Percentiles rank a stretch among this genome's conserved stretches.
These are phyloP conservation scores for Suillus ampliporus DNA, from an alignment of 768 basidiomycete genomes.

Conservation along the genomic window DNA sequence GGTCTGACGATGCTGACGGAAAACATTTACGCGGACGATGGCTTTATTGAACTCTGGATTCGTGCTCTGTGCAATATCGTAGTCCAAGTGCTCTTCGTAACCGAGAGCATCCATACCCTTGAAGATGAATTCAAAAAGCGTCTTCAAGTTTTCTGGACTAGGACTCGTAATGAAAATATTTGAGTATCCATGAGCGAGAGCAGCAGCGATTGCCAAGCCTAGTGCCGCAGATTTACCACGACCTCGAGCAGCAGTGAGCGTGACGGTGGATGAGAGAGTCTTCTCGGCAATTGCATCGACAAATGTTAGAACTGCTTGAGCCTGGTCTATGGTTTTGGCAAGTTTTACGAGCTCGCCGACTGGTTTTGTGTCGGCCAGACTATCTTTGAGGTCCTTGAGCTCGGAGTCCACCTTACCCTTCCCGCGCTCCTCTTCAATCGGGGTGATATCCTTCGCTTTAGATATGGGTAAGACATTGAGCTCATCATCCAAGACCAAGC, in stretches of 20 bases:
- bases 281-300: conserved; percentile 94
- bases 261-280: conserved; percentile 91
- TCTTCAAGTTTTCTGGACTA: conserved; percentile 96
- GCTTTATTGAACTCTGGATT: conserved; percentile 94
- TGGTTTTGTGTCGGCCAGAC: conserved; percentile 81
- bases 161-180: conserved; percentile 99
- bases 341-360: conserved; percentile 90
- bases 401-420: conserved; percentile 63
- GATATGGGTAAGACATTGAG: conserved; percentile 97
- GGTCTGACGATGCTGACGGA: conserved; percentile 92
- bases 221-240: conserved; percentile 96
- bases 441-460: conserved; percentile 88
- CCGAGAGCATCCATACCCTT: conserved; percentile 94
- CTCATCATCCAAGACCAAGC: conserved; percentile 95
- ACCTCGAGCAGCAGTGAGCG: conserved; percentile 93
- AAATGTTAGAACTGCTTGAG: conserved; percentile 92
- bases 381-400: conserved; percentile 79
- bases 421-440: conserved; percentile 56
- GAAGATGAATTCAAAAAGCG: conserved; percentile 97
- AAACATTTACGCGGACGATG: conserved; percentile 94
- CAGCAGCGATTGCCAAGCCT: conserved; percentile 93
- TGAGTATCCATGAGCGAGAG: conserved; percentile 91
- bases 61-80: conserved; percentile 95
- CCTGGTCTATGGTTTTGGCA: conserved; percentile 92
- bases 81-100: conserved; percentile 97